Evolutionary conservation across 1,139 yeast species (phyloP).

Genomic region (Scheffersomyces titani): DNA sequence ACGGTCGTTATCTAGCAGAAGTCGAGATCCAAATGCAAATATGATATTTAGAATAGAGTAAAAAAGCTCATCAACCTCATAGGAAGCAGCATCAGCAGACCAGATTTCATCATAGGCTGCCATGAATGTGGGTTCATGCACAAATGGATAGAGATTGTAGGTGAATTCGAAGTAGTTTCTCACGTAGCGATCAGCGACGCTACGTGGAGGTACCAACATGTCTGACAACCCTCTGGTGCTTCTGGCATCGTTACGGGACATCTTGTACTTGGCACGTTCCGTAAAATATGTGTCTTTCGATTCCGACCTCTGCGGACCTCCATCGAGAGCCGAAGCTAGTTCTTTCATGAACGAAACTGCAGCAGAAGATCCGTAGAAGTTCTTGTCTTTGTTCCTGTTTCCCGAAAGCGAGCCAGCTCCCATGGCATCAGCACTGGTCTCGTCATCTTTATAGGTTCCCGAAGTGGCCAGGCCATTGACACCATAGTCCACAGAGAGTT

Average conservation of each 20-base stretch:
- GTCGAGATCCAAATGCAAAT: slow-evolving; percentile 13
- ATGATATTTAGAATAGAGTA: slow-evolving; percentile 12
- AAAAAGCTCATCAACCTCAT: slow-evolving; percentile 11
- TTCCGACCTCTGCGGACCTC: background rate
- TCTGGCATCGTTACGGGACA: slow-evolving; percentile 7
- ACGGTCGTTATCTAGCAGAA: slow-evolving; percentile 7
- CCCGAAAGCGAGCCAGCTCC: background rate
- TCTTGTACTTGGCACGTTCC: slow-evolving; percentile 2
- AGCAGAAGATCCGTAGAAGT: background rate
- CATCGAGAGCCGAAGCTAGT: background rate
- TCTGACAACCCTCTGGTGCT: slow-evolving; percentile 5
- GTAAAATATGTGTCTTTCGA: background rate
- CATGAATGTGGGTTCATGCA: slow-evolving; percentile 21
- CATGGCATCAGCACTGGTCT: background rate
- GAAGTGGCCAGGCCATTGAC: background rate
- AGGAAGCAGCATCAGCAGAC: slow-evolving; percentile 1
- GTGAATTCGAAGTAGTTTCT: slow-evolving; percentile 13
- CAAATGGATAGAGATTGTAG: slow-evolving; percentile 18
- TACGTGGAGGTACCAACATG: slow-evolving; percentile 10
- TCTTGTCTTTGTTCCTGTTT: background rate
- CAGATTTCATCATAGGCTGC: slow-evolving; percentile 20
- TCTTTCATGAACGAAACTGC: background rate
- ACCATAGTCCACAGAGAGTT: too few species aligned
- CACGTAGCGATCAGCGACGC: slow-evolving; percentile 11
- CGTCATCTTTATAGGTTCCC: background rate